Percentiles rank a stretch among this genome's conserved stretches.
phyloP scores from a whole-genome alignment of 257 asterid genomes.

The Craterostigma plantagineum region DNA sequence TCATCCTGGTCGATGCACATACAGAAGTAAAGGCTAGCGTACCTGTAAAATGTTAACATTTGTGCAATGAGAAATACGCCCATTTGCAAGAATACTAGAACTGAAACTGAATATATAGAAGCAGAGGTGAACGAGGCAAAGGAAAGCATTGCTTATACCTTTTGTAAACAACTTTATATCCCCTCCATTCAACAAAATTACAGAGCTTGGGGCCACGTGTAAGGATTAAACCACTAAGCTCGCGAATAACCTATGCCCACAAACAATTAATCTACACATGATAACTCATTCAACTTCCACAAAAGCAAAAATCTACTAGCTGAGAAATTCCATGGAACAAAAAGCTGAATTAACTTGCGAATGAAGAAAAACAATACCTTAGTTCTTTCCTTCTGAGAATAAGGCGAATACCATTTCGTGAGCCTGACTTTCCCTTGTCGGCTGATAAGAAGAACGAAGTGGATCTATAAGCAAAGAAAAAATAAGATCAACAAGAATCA shows the following conservation, averaged over 20 bases:
- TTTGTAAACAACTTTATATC: constrained; percentile 89
- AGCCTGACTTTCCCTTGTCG: constrained; percentile 51
- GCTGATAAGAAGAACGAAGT: constrained; percentile 46
- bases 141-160: constrained; percentile 21
- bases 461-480: constrained; percentile 21
- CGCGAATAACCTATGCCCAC: constrained; percentile 51
- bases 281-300: background rate
- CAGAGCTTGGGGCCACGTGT: constrained; percentile 86
- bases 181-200: constrained; percentile 98
- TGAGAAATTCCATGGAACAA: no score
- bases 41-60: constrained; percentile 24
- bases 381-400: constrained; percentile 38
- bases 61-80: no score
- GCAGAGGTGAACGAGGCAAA: no score
- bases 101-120: no score
- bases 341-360: no score
- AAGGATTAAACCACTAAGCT: constrained; percentile 83
- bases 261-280: background rate
- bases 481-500: constrained; percentile 6
- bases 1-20: constrained; percentile 91
- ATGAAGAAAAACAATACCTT: constrained; percentile 20
- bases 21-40: constrained; percentile 96
- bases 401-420: constrained; percentile 55
- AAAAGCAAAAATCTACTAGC: background rate
- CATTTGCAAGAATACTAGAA: no score